Evolutionary conservation across 805 yeast species (phyloP).

Genomic region (Sugiyamaella smithiae): DNA sequence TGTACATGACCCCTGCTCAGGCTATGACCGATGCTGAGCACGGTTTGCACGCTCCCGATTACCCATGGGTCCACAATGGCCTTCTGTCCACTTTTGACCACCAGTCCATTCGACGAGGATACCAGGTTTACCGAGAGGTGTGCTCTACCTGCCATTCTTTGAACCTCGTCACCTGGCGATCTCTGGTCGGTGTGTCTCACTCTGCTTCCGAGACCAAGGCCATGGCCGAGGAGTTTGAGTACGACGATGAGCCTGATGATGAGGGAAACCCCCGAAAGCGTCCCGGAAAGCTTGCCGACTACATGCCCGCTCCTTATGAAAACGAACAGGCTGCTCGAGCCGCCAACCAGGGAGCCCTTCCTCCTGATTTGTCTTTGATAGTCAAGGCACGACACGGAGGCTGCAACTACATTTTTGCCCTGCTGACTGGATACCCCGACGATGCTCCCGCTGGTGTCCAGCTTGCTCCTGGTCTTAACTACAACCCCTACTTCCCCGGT

Average conservation of each 20-base stretch:
- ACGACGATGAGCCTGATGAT: constrained; percentile 93
- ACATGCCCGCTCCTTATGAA: constrained; percentile 91
- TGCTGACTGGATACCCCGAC: constrained; percentile 98
- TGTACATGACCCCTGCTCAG: constrained; percentile 80
- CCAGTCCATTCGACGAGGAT: constrained; percentile 96
- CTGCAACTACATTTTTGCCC: constrained; percentile 88
- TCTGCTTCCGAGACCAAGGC: constrained; percentile 84
- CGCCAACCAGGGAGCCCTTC: constrained; percentile 98
- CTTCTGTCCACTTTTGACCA: constrained; percentile 85
- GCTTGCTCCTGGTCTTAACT: constrained; percentile 91
- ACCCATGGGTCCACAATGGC: constrained; percentile 92
- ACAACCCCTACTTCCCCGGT: constrained; percentile 99
- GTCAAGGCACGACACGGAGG: constrained; percentile 99
- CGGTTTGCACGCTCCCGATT: constrained; percentile 94
- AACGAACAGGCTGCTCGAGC: constrained; percentile 99
- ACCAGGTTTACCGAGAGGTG: constrained; percentile 97
- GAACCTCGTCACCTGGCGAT: constrained; percentile 98
- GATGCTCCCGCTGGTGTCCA: constrained; percentile 97
- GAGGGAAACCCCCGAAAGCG: constrained; percentile 98
- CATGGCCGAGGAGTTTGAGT: constrained; percentile 94
- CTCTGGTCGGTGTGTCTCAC: constrained; percentile 95
- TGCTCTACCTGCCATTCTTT: constrained; percentile 99
- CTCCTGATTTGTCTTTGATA: constrained; percentile 95
- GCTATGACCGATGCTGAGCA: constrained; percentile 99
- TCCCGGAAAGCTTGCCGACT: constrained; percentile 96